Base-by-base conservation (phyloP, 2,329 filamentous ascomycete genomes). In the Nigrograna mackinnonii region DNA sequence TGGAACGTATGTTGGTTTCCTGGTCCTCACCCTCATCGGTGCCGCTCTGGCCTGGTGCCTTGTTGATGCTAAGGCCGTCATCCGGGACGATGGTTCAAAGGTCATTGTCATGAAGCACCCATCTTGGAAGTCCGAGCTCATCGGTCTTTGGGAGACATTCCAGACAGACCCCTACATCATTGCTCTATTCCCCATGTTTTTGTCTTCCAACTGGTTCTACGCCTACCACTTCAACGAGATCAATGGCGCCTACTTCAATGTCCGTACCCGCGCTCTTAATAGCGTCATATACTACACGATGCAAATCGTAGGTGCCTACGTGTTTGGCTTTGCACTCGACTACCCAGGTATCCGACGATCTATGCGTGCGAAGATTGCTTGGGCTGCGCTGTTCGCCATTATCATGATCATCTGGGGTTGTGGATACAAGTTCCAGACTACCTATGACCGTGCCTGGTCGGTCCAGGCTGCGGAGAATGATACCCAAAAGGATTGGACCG, bases 21-120 rank as follows among this genome's bases (percentile, higher is more conserved):
- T 95, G 50, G 78, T 94, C n/a, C 81, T 95, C 55, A 94, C 91
- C 74, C 76, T 87, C 39, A 54, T 79, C 34, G 89, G 89, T 34
- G 87, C 87, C 47, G 55, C 82, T 12, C 74, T 95, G 2, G 81
- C 87, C 21, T 82, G 88, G 60, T 74, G 78, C 30, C 79, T 95
- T 4, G 83, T 83, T 58, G 83, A 94, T 58, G 87, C 87, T 26
- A 80, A 80, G 54, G 79, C 83, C 41, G 80, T 96, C 49, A 74
- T 88, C 52, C 89, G 91, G 47, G 75, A 79, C 26, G 89, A 96
- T 63, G 89, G 89, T 44, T 86, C 86, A 44, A 73, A 83, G 45
- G 84, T 95, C 62, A 90, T 95, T 49, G 71, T 91, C 49, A 95
- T 92, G 87, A 92, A 94, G 75, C 88, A 95, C 69, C 91, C 91